Conservation (phyloP, 2,329 filamentous ascomycete species). For the Aspergillus sp. region DNA sequence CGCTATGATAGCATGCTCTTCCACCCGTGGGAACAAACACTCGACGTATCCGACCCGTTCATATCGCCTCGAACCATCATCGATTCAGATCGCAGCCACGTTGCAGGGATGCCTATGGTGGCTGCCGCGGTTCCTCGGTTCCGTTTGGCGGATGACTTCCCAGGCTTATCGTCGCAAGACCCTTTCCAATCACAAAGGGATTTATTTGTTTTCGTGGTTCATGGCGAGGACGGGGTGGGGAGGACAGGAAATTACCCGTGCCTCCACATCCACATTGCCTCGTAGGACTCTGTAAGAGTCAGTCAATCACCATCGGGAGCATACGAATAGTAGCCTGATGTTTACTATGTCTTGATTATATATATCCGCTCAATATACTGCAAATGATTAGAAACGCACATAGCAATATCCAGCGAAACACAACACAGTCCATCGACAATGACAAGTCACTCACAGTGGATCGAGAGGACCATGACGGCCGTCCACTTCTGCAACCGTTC, state of each 20-base stretch:
- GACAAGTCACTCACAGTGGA: background rate
- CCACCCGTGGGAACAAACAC: background rate
- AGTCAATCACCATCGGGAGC: too few species aligned
- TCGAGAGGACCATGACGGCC: conserved; percentile 3
- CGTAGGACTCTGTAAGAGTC: too few species aligned
- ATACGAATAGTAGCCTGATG: too few species aligned
- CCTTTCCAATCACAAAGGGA: background rate
- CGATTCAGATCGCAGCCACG: conserved; percentile 14
- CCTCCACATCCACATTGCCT: background rate
- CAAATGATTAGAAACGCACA: conserved; percentile 6
- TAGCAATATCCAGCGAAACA: too few species aligned
- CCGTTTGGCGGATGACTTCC: conserved; percentile 7
- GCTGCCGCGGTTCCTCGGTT: conserved; percentile 6
- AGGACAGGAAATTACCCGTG: background rate
- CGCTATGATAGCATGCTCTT: background rate
- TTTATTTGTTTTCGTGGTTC: background rate
- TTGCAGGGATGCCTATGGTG: conserved; percentile 10
- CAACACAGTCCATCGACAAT: too few species aligned
- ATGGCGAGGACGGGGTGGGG: background rate
- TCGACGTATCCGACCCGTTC: conserved; percentile 1
- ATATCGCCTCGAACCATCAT: conserved; percentile 4
- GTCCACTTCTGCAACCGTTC: conserved; percentile 16
- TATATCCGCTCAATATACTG: too few species aligned
- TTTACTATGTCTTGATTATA: too few species aligned
- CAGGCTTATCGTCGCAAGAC: background rate